phyloP scores from a whole-genome alignment of 345 rosid species.

The Melaleuca quinquenervia region DNA sequence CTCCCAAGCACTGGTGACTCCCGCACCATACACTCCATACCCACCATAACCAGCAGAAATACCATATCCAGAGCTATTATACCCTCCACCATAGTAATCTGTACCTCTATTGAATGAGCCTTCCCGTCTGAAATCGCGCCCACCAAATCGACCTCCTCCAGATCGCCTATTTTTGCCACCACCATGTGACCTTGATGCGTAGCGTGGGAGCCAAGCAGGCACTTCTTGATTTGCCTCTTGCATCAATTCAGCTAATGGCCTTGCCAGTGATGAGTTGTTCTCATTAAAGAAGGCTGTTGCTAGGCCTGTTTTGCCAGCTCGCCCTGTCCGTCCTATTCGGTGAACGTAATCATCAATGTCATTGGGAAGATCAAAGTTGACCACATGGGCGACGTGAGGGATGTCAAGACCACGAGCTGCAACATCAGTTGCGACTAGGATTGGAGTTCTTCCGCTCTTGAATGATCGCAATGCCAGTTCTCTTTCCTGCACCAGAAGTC shows the following conservation, averaged over 20 bases:
- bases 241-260: constrained; percentile 37
- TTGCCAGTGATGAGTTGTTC: constrained; percentile 28
- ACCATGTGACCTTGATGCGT: constrained; percentile 21
- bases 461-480: constrained; percentile 44
- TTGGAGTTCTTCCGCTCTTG: constrained; percentile 46
- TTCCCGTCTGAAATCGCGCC: constrained; percentile 42
- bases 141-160: constrained; percentile 38
- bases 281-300: constrained; percentile 59
- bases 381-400: constrained; percentile 49
- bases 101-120: constrained; percentile 11
- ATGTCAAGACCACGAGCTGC: constrained; percentile 60
- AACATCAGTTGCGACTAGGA: constrained; percentile 47
- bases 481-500: constrained; percentile 33
- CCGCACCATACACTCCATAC: constrained; percentile 12
- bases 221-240: constrained; percentile 52
- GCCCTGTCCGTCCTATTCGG: constrained; percentile 47
- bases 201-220: constrained; percentile 38
- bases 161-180: constrained; percentile 29
- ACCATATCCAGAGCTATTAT: constrained; percentile 9
- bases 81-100: constrained; percentile 22
- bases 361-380: constrained; percentile 55
- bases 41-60: constrained; percentile 9
- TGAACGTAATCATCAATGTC: constrained; percentile 59
- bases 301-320: constrained; percentile 46
- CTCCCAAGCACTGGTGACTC: constrained; percentile 39